Conservation (phyloP, 1,284 basidiomycete species). For the Termitomyces sp. region DNA sequence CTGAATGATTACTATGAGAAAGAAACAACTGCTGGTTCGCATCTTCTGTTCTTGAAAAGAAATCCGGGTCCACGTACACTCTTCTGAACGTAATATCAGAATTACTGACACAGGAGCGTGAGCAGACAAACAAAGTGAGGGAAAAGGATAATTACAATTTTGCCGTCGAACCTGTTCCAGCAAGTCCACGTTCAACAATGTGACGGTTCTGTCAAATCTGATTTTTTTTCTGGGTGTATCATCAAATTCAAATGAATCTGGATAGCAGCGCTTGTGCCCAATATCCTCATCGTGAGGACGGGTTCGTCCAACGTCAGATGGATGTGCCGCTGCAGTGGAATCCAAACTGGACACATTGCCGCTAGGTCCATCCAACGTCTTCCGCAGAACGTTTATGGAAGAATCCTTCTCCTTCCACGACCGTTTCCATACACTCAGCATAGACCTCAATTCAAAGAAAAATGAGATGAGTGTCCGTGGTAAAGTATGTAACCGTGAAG, state of each 20-base stretch:
- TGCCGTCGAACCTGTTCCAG: slow-evolving; percentile 24
- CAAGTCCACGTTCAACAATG: slow-evolving; percentile 23
- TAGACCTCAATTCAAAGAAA: slow-evolving; percentile 19
- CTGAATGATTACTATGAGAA: background rate
- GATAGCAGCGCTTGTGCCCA: slow-evolving; percentile 6
- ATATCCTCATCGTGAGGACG: slow-evolving; percentile 13
- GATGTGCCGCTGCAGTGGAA: slow-evolving; percentile 27
- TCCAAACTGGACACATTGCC: slow-evolving; percentile 25
- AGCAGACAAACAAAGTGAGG: background rate
- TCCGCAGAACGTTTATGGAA: slow-evolving; percentile 21
- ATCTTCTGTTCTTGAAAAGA: background rate
- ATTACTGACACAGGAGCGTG: slow-evolving; percentile 23
- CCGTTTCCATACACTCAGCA: slow-evolving; percentile 53
- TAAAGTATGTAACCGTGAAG: background rate
- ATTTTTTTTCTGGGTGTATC: slow-evolving; percentile 22
- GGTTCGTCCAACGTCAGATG: slow-evolving; percentile 23
- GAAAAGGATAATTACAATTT: slow-evolving; percentile 26
- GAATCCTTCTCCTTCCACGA: slow-evolving; percentile 38
- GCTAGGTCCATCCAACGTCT: slow-evolving; percentile 27
- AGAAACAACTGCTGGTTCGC: slow-evolving; percentile 21
- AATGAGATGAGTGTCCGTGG: background rate
- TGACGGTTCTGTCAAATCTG: slow-evolving; percentile 22
- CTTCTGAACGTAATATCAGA: slow-evolving; percentile 23
- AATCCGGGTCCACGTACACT: slow-evolving; percentile 19
- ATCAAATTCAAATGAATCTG: slow-evolving; percentile 6